Base-by-base conservation (phyloP, 2,329 filamentous ascomycete species). In the Apiospora sp. region DNA sequence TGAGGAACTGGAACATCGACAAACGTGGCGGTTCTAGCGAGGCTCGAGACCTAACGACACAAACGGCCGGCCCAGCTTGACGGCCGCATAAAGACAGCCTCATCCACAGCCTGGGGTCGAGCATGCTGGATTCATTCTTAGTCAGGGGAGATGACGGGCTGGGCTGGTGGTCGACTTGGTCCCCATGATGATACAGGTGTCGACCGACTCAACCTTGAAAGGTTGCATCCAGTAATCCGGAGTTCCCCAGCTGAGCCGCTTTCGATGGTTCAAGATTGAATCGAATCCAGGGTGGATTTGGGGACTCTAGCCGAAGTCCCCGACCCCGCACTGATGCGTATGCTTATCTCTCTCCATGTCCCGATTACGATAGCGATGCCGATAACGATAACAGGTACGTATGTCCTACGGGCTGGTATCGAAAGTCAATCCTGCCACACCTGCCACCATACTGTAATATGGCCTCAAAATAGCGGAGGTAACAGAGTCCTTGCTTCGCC, bases 221-320 rank as follows among this genome's bases (percentile, higher is more conserved):
- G 58, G 58, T 24, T 64, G 58, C 58, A 64, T 64, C 19, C 30
- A 41, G 58, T 64, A 41, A 41, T 41, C 34, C 58, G 58, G 58
- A 64, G 58, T 64, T 64, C 58, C 58, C 58, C 58, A 64, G 30
- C 58, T 64, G 58, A 64, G 58, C 58, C 58, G 58, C 58, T 13
- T 64, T 64, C 10, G 54, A 61, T 34, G 54, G 54, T 22, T 61
- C 34, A 19, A 16, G 30, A 41, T 64, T 41, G 34, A 64, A 64
- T 64, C 30, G 30, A 34, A 41, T 37, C 13, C 10, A 34, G 30
- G 54, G 54, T 37, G 54, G 54, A 30, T 61, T 61, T 61, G 16
- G 54, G 34, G 58, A n/a, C 19, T n/a, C 16, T 7, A 64, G 34
- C 58, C 58, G 30, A 64, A 64, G 58, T 64, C 19, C 58, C 34